These are phyloP conservation scores for Cochliopodium minus DNA, from an alignment of 208 protist species.

Conservation along the genomic window DNA sequence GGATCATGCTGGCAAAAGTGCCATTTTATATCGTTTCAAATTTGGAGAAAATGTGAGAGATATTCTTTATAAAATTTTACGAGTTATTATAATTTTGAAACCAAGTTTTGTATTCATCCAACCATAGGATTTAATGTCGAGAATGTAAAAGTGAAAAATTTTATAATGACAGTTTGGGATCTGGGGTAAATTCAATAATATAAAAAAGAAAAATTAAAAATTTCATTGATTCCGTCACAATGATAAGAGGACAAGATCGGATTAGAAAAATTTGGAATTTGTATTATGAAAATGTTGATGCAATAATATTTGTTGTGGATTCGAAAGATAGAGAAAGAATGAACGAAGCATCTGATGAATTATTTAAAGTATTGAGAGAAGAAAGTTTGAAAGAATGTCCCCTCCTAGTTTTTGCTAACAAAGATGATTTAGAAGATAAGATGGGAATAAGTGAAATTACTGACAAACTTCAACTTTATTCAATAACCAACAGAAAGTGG, in stretches of 20 bases:
- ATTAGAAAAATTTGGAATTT: constrained; percentile 79
- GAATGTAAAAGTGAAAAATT: no score
- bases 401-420: constrained; percentile 76
- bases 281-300: constrained; percentile 78
- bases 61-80: no score
- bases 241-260: constrained; percentile 75
- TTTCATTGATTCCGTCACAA: no score
- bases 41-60: no score
- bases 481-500: constrained; percentile 18
- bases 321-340: constrained; percentile 62
- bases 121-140: no score
- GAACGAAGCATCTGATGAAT: constrained; percentile 34
- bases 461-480: constrained; percentile 42
- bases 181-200: no score
- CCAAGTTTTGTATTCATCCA: no score
- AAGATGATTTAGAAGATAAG: constrained; percentile 57
- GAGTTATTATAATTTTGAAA: no score
- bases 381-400: constrained; percentile 48
- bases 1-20: no score
- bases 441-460: constrained; percentile 51
- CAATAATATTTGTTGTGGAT: constrained; percentile 73
- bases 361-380: constrained; percentile 47
- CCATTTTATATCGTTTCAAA: no score
- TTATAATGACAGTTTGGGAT: no score
- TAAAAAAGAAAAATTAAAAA: no score